Percentiles rank a stretch among this genome's conserved stretches.
These are phyloP conservation scores for Fusarium stilboides DNA, from an alignment of 2,329 filamentous ascomycete genomes.

Conservation along the genomic window DNA sequence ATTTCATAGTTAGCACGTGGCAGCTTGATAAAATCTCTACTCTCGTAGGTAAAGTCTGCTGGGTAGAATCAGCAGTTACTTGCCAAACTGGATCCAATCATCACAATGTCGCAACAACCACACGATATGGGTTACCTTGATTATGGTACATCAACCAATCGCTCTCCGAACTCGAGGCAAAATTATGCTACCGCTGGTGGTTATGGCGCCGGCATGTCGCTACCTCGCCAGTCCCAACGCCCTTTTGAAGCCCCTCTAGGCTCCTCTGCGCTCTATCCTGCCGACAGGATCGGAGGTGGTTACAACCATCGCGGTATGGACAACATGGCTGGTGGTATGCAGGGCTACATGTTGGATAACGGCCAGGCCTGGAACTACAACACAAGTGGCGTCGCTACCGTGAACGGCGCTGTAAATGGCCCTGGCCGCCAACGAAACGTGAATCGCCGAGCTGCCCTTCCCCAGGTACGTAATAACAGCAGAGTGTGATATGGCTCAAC, in stretches of 20 bases:
- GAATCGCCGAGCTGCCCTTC: slow-evolving; percentile 74
- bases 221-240: slow-evolving; percentile 73
- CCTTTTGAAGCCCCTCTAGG: slow-evolving; percentile 81
- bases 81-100: slow-evolving; percentile 42
- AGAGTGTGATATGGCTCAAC: slow-evolving; percentile 4
- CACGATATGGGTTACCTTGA: slow-evolving; percentile 80
- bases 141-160: slow-evolving; percentile 72
- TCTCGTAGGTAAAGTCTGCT: slow-evolving; percentile 35
- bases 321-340: slow-evolving; percentile 60
- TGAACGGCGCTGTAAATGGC: slow-evolving; percentile 76
- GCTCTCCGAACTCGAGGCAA: slow-evolving; percentile 78
- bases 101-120: slow-evolving; percentile 63
- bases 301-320: slow-evolving; percentile 73
- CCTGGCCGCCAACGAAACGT: slow-evolving; percentile 70
- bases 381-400: slow-evolving; percentile 75
- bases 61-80: slow-evolving; percentile 44
- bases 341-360: slow-evolving; percentile 73
- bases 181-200: slow-evolving; percentile 62
- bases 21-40: slow-evolving; percentile 14
- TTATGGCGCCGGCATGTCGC: slow-evolving; percentile 65
- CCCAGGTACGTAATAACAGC: slow-evolving; percentile 70
- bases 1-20: slow-evolving; percentile 20
- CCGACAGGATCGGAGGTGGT: slow-evolving; percentile 76
- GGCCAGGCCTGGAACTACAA: slow-evolving; percentile 85
- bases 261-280: slow-evolving; percentile 76